These are phyloP conservation scores for Globisporangium sylvaticum DNA, from an alignment of 352 stramenopile genomes.

Conservation along the genomic window DNA sequence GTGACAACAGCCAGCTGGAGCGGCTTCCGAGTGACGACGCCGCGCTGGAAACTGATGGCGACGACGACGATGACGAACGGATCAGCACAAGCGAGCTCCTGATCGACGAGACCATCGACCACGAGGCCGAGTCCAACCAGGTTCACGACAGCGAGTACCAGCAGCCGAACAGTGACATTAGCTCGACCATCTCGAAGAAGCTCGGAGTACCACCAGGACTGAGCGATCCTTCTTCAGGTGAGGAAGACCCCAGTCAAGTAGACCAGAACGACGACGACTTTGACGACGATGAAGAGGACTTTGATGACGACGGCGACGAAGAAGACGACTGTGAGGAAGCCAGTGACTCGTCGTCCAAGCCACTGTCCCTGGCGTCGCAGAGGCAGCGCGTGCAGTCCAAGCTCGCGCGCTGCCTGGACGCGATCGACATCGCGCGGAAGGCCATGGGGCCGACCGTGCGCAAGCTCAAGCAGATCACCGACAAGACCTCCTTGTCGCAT, in stretches of 20 bases:
- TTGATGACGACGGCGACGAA: background rate
- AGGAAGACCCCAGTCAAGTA: background rate
- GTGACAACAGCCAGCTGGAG: constrained; percentile 12
- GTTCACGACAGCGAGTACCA: constrained; percentile 1
- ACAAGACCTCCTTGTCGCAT: no score
- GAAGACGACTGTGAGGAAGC: background rate
- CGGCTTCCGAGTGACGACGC: constrained; percentile 1
- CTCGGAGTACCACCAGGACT: background rate
- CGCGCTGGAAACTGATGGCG: background rate
- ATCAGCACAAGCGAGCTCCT: background rate
- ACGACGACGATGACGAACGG: background rate
- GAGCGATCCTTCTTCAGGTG: background rate
- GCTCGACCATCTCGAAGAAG: background rate
- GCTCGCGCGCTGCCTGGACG: constrained; percentile 36
- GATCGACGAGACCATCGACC: constrained; percentile 14
- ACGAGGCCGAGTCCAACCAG: constrained; percentile 13
- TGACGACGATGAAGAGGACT: constrained; percentile 5
- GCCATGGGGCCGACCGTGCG: constrained; percentile 31
- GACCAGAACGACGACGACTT: constrained; percentile 2
- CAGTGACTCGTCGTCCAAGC: background rate
- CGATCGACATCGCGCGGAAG: constrained; percentile 42
- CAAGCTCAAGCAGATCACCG: constrained; percentile 15
- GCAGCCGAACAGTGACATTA: background rate
- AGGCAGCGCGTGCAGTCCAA: constrained; percentile 13
- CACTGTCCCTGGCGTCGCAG: background rate